These are phyloP conservation scores for Peziza echinospora DNA, from an alignment of 495 filamentous ascomycete genomes.

Conservation along the genomic window DNA sequence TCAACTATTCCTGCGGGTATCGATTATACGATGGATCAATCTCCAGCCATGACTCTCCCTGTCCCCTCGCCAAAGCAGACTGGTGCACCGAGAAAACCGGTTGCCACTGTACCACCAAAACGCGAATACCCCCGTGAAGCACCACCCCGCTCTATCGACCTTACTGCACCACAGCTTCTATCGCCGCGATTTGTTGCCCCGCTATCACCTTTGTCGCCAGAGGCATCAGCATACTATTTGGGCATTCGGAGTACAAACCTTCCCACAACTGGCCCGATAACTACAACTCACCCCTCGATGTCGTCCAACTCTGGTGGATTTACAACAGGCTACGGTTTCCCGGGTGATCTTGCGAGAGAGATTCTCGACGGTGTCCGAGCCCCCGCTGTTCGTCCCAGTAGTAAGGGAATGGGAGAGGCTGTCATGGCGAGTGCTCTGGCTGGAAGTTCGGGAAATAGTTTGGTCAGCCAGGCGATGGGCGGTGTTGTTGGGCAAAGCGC, in stretches of 20 bases:
- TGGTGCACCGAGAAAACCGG: neutral
- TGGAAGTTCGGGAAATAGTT: constrained; percentile 14
- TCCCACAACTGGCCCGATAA: constrained; percentile 22
- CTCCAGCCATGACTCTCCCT: neutral
- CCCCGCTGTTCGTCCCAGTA: constrained; percentile 10
- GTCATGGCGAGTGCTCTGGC: constrained; percentile 17
- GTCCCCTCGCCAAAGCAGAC: neutral
- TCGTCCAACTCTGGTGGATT: constrained; percentile 7
- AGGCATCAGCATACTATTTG: neutral
- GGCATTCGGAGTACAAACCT: neutral
- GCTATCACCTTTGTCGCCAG: neutral
- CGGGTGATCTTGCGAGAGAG: constrained; percentile 32
- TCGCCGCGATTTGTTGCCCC: neutral
- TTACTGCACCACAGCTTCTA: neutral
- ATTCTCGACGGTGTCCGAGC: constrained; percentile 38
- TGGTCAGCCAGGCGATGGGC: constrained; percentile 6
- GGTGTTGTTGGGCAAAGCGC: constrained; percentile 22
- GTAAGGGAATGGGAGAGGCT: constrained; percentile 18
- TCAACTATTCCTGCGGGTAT: neutral
- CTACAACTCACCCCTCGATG: constrained; percentile 29
- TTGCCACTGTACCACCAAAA: neutral
- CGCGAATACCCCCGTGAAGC: neutral
- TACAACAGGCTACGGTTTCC: constrained; percentile 13
- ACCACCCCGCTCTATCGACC: neutral
- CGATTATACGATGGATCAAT: no score